Conservation (phyloP, 352 stramenopile species). For the Lagenidium giganteum region DNA sequence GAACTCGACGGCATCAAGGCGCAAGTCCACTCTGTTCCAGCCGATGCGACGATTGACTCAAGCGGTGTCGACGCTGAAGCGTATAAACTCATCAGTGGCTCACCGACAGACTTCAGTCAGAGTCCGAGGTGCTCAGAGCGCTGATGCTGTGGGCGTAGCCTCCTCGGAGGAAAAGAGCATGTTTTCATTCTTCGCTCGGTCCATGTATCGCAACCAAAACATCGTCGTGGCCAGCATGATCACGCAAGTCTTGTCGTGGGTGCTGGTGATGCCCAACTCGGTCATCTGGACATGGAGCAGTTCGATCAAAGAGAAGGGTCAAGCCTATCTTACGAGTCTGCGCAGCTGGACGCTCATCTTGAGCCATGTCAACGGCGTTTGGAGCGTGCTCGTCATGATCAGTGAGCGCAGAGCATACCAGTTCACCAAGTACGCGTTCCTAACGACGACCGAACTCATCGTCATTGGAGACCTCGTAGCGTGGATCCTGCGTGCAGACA, state of each 20-base stretch:
- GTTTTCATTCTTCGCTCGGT: slow-evolving; percentile 24
- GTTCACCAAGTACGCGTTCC: slow-evolving; percentile 9
- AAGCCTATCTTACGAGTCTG: slow-evolving; percentile 8
- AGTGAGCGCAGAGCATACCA: slow-evolving; percentile 8
- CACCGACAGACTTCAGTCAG: too few relatives aligned
- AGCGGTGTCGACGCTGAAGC: too few relatives aligned
- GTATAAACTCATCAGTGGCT: too few relatives aligned
- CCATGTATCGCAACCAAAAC: slow-evolving; percentile 18
- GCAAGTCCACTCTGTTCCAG: too few relatives aligned
- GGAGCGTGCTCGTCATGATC: slow-evolving; percentile 7
- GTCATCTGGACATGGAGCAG: slow-evolving; percentile 17
- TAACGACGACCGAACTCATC: slow-evolving; percentile 15
- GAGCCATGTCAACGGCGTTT: slow-evolving; percentile 4
- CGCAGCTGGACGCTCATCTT: slow-evolving; percentile 13
- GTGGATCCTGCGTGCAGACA: neutral
- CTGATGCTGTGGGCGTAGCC: too few relatives aligned
- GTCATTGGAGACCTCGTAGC: slow-evolving; percentile 7
- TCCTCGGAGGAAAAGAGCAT: too few relatives aligned
- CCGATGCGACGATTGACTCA: too few relatives aligned
- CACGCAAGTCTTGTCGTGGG: slow-evolving; percentile 13
- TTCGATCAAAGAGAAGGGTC: slow-evolving; percentile 5
- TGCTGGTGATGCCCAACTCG: slow-evolving; percentile 20
- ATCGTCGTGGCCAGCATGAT: slow-evolving; percentile 12
- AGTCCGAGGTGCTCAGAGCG: too few relatives aligned
- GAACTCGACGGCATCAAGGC: too few relatives aligned